Evolutionary conservation across 2,329 filamentous ascomycete genomes (phyloP).

Genomic region (Exophiala oligosperma): DNA sequence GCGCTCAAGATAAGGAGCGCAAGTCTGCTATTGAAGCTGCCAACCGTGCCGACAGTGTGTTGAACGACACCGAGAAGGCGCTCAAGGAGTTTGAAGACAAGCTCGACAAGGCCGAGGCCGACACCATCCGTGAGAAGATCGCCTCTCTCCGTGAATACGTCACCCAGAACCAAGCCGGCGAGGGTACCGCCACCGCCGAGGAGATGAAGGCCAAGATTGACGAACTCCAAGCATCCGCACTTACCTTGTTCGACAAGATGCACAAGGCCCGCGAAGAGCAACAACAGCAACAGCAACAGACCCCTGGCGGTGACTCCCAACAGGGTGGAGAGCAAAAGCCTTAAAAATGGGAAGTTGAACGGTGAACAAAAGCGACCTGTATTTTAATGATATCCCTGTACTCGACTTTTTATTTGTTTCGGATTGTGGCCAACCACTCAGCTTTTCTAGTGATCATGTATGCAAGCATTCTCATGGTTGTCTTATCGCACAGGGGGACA

Average conservation of each 20-base stretch:
- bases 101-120: constrained; percentile 94
- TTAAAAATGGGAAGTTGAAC: constrained; percentile 41
- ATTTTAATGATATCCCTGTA: constrained; percentile 32
- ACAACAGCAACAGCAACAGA: constrained; percentile 53
- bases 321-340: constrained; percentile 38
- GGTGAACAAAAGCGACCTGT: constrained; percentile 22
- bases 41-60: constrained; percentile 93
- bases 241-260: constrained; percentile 99
- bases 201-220: constrained; percentile 99
- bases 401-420: constrained; percentile 21
- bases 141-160: constrained; percentile 81
- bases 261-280: constrained; percentile 84
- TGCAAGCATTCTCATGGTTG: constrained; percentile 3
- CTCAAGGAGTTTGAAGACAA: constrained; percentile 95
- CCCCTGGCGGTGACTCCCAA: constrained; percentile 37
- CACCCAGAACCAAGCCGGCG: constrained; percentile 90
- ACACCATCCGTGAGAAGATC: constrained; percentile 94
- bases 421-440: constrained; percentile 1
- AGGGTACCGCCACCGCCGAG: constrained; percentile 79
- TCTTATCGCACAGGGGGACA: not conserved
- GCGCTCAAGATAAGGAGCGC: constrained; percentile 92
- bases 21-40: constrained; percentile 92
- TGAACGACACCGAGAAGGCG: constrained; percentile 98
- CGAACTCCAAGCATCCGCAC: constrained; percentile 90
- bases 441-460: constrained; percentile 10